Percentiles rank a stretch among this genome's conserved stretches.
These are phyloP conservation scores for Clavispora fructus DNA, from an alignment of 805 yeast species.

Conservation along the genomic window DNA sequence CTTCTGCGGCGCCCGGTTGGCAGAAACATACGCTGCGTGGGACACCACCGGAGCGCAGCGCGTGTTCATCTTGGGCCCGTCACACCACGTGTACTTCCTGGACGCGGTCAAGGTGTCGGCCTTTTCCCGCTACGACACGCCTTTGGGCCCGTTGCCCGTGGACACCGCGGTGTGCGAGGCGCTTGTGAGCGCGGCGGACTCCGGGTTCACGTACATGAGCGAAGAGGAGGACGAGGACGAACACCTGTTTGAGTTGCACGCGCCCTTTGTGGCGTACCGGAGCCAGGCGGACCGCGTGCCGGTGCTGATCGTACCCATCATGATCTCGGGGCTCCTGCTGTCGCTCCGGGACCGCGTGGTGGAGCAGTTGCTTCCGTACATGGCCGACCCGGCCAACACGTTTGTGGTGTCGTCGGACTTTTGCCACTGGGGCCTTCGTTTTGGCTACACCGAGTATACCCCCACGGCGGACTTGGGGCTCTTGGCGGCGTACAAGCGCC, in stretches of 20 bases:
- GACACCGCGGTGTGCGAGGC: slow-evolving; percentile 45
- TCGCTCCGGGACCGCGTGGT: slow-evolving; percentile 43
- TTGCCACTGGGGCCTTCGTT: slow-evolving; percentile 78
- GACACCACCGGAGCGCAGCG: slow-evolving; percentile 54
- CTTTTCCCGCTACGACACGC: slow-evolving; percentile 65
- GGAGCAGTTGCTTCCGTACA: slow-evolving; percentile 43
- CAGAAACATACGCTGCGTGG: slow-evolving; percentile 69
- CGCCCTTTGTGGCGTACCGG: slow-evolving; percentile 61
- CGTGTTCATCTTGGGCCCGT: slow-evolving; percentile 84
- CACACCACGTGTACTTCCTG: slow-evolving; percentile 80
- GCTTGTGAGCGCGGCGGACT: slow-evolving; percentile 26
- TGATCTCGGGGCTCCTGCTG: slow-evolving; percentile 62
- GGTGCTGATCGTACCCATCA: slow-evolving; percentile 66
- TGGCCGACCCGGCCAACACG: slow-evolving; percentile 51
- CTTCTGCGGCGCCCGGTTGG: slow-evolving; percentile 74
- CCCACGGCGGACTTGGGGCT: slow-evolving; percentile 7
- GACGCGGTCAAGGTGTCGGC: slow-evolving; percentile 51
- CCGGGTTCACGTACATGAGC: slow-evolving; percentile 52
- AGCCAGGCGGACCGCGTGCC: slow-evolving; percentile 30
- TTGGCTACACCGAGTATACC: slow-evolving; percentile 37
- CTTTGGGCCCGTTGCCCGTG: slow-evolving; percentile 69
- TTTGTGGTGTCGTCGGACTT: slow-evolving; percentile 87
- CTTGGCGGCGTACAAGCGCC: slow-evolving; percentile 30
- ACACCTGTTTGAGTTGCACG: slow-evolving; percentile 93
- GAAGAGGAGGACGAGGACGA: slow-evolving; percentile 68